Base-by-base conservation (phyloP, 192 early-diverging fungal genomes). In the Mortierella claussenii region DNA sequence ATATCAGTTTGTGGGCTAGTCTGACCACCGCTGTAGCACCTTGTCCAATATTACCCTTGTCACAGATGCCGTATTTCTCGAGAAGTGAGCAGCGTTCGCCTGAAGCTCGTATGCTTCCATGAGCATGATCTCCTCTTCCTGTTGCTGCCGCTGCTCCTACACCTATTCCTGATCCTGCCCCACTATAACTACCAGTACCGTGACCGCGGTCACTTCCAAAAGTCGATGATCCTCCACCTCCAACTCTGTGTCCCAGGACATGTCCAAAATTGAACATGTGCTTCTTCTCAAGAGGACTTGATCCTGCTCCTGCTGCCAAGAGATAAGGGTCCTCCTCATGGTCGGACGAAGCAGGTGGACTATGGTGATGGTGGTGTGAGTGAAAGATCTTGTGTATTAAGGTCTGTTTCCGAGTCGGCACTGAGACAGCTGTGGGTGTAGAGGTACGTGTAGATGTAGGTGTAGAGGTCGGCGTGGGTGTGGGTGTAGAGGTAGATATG, bases 11-110 rank as follows among this genome's bases (percentile, higher is more conserved):
- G 79, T 94, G 90, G 0, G 88, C 93, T 1, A 98, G 79, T n/a
- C 93, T 88, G 44, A 98, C 97, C 0, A 97, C 91, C 0, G 97
- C 97, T 3, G 94, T 95, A 7, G 95, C 95, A 33, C 97, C 97
- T 55, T 86, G 86, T 15, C 95, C 97, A 46, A 98, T 92, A 68
- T 86, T 85, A 69, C 89, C 84, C 81, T 88, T 85, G 65, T 88
- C 83, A 63, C 90, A 92, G 7, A 86, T 71, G 40, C 95, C 95
- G 80, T 96, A 96, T 84, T 95, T 96, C 79, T 94, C 82, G 15
- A 81, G 55, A 11, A 92, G 63, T 5, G 86, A 81, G 47, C 68
- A 82, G 26, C 74, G 75, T 15, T 40, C 17, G 37, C 50, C 52
- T n/a, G n/a, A n/a, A n/a, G n/a, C n/a, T n/a, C n/a, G n/a, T n/a